A percentile compares a stretch with the other conserved stretches of the same genome.
These are phyloP conservation scores for Mariannaea sp. DNA, from an alignment of 2,329 filamentous ascomycete species.

Conservation along the genomic window DNA sequence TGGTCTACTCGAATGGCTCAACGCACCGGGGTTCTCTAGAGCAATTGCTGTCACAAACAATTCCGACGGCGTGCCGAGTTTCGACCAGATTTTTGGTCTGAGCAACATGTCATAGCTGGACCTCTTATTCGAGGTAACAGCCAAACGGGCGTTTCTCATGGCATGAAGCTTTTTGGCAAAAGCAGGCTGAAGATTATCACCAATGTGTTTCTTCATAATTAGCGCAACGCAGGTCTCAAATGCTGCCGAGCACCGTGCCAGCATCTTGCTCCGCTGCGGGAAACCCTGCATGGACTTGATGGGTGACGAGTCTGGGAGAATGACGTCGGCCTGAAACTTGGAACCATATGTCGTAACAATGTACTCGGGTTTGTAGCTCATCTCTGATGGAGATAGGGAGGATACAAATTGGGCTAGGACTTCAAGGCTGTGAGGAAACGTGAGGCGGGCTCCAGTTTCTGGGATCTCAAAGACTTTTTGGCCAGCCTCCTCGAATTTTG, in stretches of 20 bases:
- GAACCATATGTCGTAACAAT: constrained; percentile 60
- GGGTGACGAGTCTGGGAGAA: constrained; percentile 76
- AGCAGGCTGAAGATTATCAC: constrained; percentile 74
- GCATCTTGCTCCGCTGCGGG: constrained; percentile 68
- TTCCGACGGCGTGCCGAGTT: constrained; percentile 49
- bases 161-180: constrained; percentile 73
- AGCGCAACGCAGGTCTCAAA: constrained; percentile 80
- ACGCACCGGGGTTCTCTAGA: constrained; percentile 58
- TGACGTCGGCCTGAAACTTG: constrained; percentile 76
- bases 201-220: constrained; percentile 67
- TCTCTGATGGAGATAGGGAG: constrained; percentile 53
- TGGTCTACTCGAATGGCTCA: constrained; percentile 65
- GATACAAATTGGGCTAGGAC: constrained; percentile 76
- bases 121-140: constrained; percentile 78
- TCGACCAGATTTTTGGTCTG: constrained; percentile 77
- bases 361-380: constrained; percentile 58
- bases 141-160: constrained; percentile 86
- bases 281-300: constrained; percentile 69
- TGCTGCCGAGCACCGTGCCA: constrained; percentile 87
- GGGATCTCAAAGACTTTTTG: constrained; percentile 64
- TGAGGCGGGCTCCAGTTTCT: constrained; percentile 76
- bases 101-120: constrained; percentile 75
- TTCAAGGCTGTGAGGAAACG: constrained; percentile 72
- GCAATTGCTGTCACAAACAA: constrained; percentile 68
- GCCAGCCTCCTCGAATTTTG: constrained; percentile 28